Evolutionary conservation across 306 rosid species (phyloP).

Genomic region (Benincasa hispida): DNA sequence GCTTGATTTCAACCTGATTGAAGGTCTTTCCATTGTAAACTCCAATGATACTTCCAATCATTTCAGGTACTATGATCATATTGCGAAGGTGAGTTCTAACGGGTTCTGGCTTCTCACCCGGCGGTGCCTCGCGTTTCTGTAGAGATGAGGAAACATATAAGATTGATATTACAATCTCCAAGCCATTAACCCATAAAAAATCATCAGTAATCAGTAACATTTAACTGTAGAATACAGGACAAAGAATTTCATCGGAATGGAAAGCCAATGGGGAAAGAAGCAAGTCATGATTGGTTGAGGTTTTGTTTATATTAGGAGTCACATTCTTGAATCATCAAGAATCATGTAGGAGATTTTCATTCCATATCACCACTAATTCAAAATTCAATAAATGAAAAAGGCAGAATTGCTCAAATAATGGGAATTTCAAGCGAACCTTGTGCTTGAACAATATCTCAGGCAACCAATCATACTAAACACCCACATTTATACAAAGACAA

Average conservation of each 20-base stretch:
- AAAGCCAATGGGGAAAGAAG: neutral
- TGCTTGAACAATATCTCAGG: no score
- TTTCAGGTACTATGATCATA: constrained; percentile 86
- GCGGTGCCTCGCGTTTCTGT: constrained; percentile 86
- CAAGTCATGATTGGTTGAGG: neutral
- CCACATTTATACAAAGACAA: neutral
- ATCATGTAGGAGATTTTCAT: neutral
- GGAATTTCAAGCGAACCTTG: neutral
- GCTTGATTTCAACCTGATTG: constrained; percentile 88
- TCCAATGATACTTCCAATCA: constrained; percentile 84
- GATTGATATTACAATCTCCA: neutral
- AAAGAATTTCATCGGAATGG: neutral
- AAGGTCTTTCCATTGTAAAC: constrained; percentile 94
- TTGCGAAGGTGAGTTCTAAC: constrained; percentile 87
- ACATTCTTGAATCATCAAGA: neutral
- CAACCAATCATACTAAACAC: neutral
- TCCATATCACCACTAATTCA: neutral
- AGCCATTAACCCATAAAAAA: neutral
- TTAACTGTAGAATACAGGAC: neutral
- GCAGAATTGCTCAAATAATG: neutral
- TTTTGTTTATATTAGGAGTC: neutral
- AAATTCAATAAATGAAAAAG: neutral
- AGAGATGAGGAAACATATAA: neutral
- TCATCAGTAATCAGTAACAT: neutral
- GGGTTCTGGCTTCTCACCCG: constrained; percentile 91